Percentiles rank a stretch among this genome's conserved stretches.
phyloP scores from a whole-genome alignment of 352 stramenopile species.

The Phytopythium delawarense region DNA sequence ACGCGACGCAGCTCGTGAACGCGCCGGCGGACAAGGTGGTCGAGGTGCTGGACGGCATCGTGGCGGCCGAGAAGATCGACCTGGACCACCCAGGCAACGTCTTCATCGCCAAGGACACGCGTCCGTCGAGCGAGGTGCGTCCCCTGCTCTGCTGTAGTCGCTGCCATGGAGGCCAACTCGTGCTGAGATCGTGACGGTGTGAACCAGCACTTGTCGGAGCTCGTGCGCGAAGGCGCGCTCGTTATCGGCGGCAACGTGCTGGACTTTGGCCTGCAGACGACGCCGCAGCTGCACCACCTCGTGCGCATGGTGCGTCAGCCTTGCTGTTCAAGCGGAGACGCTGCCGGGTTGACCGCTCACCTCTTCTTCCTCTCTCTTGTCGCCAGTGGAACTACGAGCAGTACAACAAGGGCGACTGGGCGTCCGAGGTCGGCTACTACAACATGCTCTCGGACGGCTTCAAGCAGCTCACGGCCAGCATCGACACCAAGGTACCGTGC shows the following conservation, averaged over 20 bases:
- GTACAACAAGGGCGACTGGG: slow-evolving; percentile 86
- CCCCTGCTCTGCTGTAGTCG: not conserved
- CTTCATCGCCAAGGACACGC: slow-evolving; percentile 92
- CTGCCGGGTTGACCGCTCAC: not conserved
- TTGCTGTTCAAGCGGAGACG: not conserved
- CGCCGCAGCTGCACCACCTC: slow-evolving; percentile 96
- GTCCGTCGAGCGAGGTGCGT: slow-evolving; percentile 69
- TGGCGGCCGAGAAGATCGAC: slow-evolving; percentile 75
- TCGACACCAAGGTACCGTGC: slow-evolving; percentile 59
- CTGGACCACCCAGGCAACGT: slow-evolving; percentile 80
- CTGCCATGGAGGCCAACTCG: no score
- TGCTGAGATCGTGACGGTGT: not conserved
- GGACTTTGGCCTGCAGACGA: slow-evolving; percentile 96
- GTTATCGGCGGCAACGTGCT: slow-evolving; percentile 88
- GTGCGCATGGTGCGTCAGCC: slow-evolving; percentile 85
- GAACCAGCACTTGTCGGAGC: slow-evolving; percentile 62
- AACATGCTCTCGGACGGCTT: slow-evolving; percentile 93
- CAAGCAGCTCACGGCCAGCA: slow-evolving; percentile 77
- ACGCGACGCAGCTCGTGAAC: slow-evolving; percentile 82
- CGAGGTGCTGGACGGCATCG: slow-evolving; percentile 74
- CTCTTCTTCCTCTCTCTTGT: not conserved
- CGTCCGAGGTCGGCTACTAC: slow-evolving; percentile 93
- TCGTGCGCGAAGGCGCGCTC: slow-evolving; percentile 87
- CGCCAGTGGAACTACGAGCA: slow-evolving; percentile 82
- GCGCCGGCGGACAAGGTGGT: slow-evolving; percentile 74